Conservation (phyloP, 176 grass and related monocot genomes). For the Melocanna baccifera region DNA sequence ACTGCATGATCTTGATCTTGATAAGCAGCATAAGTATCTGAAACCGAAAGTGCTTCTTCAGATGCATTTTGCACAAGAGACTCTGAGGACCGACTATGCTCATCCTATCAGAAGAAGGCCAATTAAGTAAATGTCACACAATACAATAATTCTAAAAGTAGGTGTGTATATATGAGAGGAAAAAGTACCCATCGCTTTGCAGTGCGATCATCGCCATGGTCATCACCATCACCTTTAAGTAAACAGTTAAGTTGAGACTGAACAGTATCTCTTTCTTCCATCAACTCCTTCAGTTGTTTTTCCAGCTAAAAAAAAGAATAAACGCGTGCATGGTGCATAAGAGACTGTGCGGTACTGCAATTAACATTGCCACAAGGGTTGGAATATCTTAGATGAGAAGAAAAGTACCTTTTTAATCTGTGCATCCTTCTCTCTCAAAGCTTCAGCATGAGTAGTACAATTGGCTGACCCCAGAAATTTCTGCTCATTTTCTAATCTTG, state of each 20-base stretch:
- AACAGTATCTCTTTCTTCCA: slow-evolving; percentile 81
- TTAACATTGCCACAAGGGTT: neutral
- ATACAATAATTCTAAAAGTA: neutral
- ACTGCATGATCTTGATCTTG: slow-evolving; percentile 53
- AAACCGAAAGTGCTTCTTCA: slow-evolving; percentile 70
- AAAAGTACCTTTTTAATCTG: slow-evolving; percentile 74
- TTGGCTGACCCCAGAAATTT: slow-evolving; percentile 43
- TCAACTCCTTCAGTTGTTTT: slow-evolving; percentile 74
- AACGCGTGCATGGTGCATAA: slow-evolving; percentile 1
- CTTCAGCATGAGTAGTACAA: slow-evolving; percentile 53
- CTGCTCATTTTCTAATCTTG: slow-evolving; percentile 72
- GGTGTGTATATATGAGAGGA: neutral
- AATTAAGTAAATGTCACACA: slow-evolving; percentile 7
- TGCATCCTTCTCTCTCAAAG: slow-evolving; percentile 69
- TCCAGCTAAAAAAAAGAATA: slow-evolving; percentile 60
- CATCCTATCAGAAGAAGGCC: slow-evolving; percentile 57
- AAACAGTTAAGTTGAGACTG: slow-evolving; percentile 87
- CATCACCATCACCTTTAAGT: slow-evolving; percentile 56
- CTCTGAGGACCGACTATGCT: slow-evolving; percentile 57
- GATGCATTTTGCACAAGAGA: slow-evolving; percentile 43
- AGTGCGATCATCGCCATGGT: slow-evolving; percentile 28
- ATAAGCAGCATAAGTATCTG: slow-evolving; percentile 53
- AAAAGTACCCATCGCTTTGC: slow-evolving; percentile 70
- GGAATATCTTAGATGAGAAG: neutral
- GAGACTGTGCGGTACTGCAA: neutral